phyloP scores from a whole-genome alignment of 768 basidiomycete genomes.

The Strobilomyces dryophilus region DNA sequence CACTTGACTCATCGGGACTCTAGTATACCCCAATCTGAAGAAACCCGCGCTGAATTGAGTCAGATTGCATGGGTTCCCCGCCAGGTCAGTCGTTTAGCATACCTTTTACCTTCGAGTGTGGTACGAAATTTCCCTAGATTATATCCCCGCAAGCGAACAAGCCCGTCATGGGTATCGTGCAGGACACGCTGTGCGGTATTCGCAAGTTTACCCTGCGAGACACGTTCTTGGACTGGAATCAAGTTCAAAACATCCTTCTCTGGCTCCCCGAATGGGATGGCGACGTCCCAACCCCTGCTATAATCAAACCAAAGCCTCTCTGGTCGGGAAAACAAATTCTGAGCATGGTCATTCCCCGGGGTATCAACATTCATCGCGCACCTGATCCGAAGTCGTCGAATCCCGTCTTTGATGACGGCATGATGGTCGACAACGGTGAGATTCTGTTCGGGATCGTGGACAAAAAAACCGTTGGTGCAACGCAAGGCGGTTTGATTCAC shows the following conservation, averaged over 20 bases:
- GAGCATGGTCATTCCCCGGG: slow-evolving; percentile 87
- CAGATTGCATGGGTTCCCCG: slow-evolving; percentile 99
- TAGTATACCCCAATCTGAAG: slow-evolving; percentile 96
- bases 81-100: slow-evolving; percentile 51
- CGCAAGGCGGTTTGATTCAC: slow-evolving; percentile 91
- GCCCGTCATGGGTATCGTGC: slow-evolving; percentile 99
- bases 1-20: slow-evolving; percentile 5
- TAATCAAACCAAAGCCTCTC: slow-evolving; percentile 93
- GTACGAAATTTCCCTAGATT: slow-evolving; percentile 51
- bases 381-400: slow-evolving; percentile 76
- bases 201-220: slow-evolving; percentile 97
- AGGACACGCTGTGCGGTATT: slow-evolving; percentile 96
- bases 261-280: slow-evolving; percentile 99
- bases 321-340: slow-evolving; percentile 99
- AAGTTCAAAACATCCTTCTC: slow-evolving; percentile 94
- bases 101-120: neutral
- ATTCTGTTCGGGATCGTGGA: slow-evolving; percentile 93
- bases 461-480: slow-evolving; percentile 98
- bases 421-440: slow-evolving; percentile 96
- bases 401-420: slow-evolving; percentile 89
- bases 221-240: slow-evolving; percentile 91
- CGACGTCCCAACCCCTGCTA: slow-evolving; percentile 83
- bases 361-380: slow-evolving; percentile 87
- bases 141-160: slow-evolving; percentile 99
- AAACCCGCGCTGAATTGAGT: slow-evolving; percentile 95